Conservation (phyloP, 2,329 filamentous ascomycete species). For the Colletotrichum lupini region DNA sequence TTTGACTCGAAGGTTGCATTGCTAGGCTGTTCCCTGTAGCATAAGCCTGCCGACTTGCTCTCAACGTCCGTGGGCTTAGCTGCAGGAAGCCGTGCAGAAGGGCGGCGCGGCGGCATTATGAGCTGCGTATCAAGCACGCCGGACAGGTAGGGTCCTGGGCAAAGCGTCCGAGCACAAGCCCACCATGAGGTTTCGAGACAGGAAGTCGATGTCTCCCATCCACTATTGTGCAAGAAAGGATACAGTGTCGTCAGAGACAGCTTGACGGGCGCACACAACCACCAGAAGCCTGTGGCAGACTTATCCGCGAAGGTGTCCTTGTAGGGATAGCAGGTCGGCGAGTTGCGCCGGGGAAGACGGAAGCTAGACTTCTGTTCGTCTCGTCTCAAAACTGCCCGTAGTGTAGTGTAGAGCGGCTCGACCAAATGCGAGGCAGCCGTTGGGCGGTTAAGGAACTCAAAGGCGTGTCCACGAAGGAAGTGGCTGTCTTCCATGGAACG, state of each 20-base stretch:
- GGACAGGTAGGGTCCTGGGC: not conserved
- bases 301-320: not conserved
- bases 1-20: conserved; percentile 23
- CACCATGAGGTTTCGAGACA: conserved; percentile 10
- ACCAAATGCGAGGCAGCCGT: conserved; percentile 6
- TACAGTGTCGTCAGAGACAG: not conserved
- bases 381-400: conserved; percentile 12
- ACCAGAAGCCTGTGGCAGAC: not conserved
- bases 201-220: not conserved
- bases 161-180: conserved; percentile 10
- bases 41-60: conserved; percentile 3
- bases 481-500: not conserved
- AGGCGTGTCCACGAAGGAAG: not conserved
- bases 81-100: conserved; percentile 19
- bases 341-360: not conserved
- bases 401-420: not conserved
- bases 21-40: conserved; percentile 14
- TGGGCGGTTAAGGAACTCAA: not conserved
- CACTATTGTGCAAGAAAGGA: not conserved
- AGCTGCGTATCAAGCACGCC: conserved; percentile 10
- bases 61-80: conserved; percentile 11
- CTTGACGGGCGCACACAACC: not conserved
- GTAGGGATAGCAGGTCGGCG: not conserved
- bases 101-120: conserved; percentile 3
- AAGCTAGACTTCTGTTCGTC: conserved; percentile 18